A percentile compares a stretch with the other conserved stretches of the same genome.
These are phyloP conservation scores for Lipomyces spencermartinsiae DNA, from an alignment of 805 yeast genomes.

Conservation along the genomic window DNA sequence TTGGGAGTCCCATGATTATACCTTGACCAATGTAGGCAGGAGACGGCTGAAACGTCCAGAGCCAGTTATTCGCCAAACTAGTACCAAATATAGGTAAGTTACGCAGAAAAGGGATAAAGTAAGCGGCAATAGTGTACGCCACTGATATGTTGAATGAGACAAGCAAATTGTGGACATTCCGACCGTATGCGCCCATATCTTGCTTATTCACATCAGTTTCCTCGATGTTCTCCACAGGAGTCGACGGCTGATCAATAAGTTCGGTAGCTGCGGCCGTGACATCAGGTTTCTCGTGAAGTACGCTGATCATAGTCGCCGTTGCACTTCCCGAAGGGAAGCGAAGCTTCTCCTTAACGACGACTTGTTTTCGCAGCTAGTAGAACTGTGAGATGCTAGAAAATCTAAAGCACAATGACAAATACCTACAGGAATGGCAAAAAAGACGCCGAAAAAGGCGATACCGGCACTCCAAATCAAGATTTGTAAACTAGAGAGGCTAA, in stretches of 20 bases:
- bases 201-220: conserved; percentile 24
- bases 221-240: conserved; percentile 7
- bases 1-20: conserved; percentile 93
- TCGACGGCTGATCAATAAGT: conserved; percentile 25
- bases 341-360: conserved; percentile 82
- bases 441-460: conserved; percentile 91
- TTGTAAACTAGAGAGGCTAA: conserved; percentile 55
- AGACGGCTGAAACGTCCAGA: conserved; percentile 92
- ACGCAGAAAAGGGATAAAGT: conserved; percentile 72
- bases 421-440: conserved; percentile 80
- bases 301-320: conserved; percentile 90
- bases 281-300: conserved; percentile 69
- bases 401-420: not conserved
- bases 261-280: conserved; percentile 22
- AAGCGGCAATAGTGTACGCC: conserved; percentile 70
- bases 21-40: conserved; percentile 99
- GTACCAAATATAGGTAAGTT: conserved; percentile 79
- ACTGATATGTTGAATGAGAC: conserved; percentile 74
- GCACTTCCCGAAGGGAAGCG: conserved; percentile 97
- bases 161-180: conserved; percentile 66
- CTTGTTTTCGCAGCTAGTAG: conserved; percentile 70
- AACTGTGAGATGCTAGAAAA: not conserved
- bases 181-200: conserved; percentile 42
- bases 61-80: conserved; percentile 62
- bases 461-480: conserved; percentile 84